Evolutionary conservation across 495 filamentous ascomycete species (phyloP).

Genomic region (Tuber microsphaerosporum): DNA sequence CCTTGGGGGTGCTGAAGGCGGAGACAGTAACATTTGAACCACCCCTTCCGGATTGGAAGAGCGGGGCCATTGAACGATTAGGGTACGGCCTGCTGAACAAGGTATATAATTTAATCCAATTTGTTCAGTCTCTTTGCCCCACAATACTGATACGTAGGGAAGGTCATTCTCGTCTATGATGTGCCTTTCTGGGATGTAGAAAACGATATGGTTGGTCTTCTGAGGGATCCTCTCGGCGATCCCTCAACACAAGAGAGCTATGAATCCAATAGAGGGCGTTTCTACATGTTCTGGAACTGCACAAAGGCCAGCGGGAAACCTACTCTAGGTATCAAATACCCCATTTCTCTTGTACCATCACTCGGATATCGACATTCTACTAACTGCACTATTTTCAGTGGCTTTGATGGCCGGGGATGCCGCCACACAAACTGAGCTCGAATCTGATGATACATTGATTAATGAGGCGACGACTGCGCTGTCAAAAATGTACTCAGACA

Average conservation of each 20-base stretch:
- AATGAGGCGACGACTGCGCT: conserved; percentile 71
- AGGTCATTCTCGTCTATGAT: conserved; percentile 78
- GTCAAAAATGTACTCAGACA: conserved; percentile 56
- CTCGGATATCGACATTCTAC: conserved; percentile 1
- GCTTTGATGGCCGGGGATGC: conserved; percentile 95
- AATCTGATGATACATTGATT: conserved; percentile 64
- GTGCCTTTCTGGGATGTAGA: conserved; percentile 87
- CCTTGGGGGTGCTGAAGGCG: conserved; percentile 82
- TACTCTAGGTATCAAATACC: conserved; percentile 48
- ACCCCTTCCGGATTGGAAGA: conserved; percentile 77
- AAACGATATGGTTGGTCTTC: conserved; percentile 86
- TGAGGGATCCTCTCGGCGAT: conserved; percentile 59
- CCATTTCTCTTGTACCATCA: not conserved
- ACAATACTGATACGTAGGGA: conserved; percentile 31
- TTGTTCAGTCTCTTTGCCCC: not conserved
- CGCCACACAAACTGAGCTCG: conserved; percentile 76
- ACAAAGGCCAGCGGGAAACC: conserved; percentile 81
- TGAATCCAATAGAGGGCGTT: conserved; percentile 62
- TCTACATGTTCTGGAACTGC: conserved; percentile 97
- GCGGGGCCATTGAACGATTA: conserved; percentile 70
- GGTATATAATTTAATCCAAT: conserved; percentile 19
- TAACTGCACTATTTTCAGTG: conserved; percentile 44
- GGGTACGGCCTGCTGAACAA: conserved; percentile 96
- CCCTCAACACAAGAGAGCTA: conserved; percentile 60
- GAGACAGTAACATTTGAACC: conserved; percentile 69